These are phyloP conservation scores for Hydrangea macrophylla DNA, from an alignment of 148 eudicot genomes.

Conservation along the genomic window DNA sequence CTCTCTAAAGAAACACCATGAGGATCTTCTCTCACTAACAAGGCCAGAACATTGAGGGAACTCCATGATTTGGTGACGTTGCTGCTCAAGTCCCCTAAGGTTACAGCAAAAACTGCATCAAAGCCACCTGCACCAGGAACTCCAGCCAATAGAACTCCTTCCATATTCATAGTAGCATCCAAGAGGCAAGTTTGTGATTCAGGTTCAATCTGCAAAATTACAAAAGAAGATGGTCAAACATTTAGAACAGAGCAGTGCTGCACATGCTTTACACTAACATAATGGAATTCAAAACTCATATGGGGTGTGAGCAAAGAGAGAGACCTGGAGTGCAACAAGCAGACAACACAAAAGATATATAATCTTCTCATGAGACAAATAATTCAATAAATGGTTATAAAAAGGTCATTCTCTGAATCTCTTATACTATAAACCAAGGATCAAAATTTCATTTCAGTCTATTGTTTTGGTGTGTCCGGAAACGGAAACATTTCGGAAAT, in stretches of 20 bases:
- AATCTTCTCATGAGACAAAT: background rate
- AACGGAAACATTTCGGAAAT: background rate
- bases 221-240: background rate
- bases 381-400: background rate
- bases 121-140: conserved; percentile 99
- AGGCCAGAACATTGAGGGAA: conserved; percentile 71
- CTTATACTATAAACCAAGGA: background rate
- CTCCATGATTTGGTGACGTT: conserved; percentile 63
- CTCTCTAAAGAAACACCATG: conserved; percentile 63
- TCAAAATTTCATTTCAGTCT: background rate
- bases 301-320: background rate
- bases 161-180: conserved; percentile 77
- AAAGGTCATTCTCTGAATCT: background rate
- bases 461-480: background rate
- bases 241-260: background rate
- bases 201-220: conserved; percentile 77
- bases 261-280: background rate
- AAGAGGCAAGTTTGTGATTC: conserved; percentile 77
- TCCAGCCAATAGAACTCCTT: conserved; percentile 91
- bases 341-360: background rate
- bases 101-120: conserved; percentile 86
- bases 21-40: conserved; percentile 92
- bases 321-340: background rate
- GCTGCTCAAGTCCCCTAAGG: conserved; percentile 61
- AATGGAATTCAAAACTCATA: background rate